Evolutionary conservation across 169 alveolate genomes (phyloP), one percentile per base, ranked within the genome.

Genomic region (Cryptosporidium baileyi): DNA sequence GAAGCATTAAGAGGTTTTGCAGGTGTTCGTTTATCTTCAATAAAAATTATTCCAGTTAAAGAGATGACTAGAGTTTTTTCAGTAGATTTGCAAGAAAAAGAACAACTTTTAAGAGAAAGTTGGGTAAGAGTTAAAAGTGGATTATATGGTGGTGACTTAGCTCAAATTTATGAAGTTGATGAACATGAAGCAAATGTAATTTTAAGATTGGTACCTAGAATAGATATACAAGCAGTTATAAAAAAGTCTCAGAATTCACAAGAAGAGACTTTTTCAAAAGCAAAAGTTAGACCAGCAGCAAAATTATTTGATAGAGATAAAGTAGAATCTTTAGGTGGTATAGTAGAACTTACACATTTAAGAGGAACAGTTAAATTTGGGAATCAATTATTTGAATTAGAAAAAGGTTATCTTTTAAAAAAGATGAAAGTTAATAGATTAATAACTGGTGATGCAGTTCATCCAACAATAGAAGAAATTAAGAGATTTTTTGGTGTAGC

Each of bases 341-440:
- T 92, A 17, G 92, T 93, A 38, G 96, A 93, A 59, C 93, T 88
- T 15, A 95, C 95, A 1, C 85, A 92, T 34, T 80, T 89, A 43
- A 95, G 95, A 17, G 93, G 96, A 26, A 93, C 96, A n/a, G 89
- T 90, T 59, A 89, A 92, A 28, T 93, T 92, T 81, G 91, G 91
- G 82, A 93, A 93, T 45, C 90, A 90, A 89, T 89, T 92, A 28
- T 93, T 93, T 82, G 92, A 89, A 63, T 61, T 51, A 19, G 96
- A 93, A 60, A 88, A 91, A 41, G 96, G 96, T 17, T 91, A 90
- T 60, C 61, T 93, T n/a, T 45, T 93, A 80, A 80, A 89, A 43
- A 91, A 91, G 57, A 91, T 93, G 89, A 93, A 90, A 60, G 81
- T 91, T 32, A 90, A 90, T 49, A 81, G 93, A 61, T 61, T 93